Evolutionary conservation across 192 early-diverging fungal species (phyloP).

Genomic region (Umbelopsis sp.): DNA sequence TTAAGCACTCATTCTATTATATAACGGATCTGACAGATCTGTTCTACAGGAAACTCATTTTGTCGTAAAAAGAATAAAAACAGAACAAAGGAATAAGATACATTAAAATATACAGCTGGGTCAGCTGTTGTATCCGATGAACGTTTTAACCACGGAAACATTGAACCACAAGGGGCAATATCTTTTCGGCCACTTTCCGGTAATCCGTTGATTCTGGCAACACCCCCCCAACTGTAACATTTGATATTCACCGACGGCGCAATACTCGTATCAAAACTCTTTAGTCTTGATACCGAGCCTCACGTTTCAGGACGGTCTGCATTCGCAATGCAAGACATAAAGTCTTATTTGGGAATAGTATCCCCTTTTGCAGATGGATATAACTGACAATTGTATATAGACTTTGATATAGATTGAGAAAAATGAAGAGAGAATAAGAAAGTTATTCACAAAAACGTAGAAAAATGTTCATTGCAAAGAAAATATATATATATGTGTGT

Average conservation of each 20-base stretch:
- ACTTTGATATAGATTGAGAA: background rate
- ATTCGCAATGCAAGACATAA: background rate
- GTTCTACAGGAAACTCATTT: too few species aligned
- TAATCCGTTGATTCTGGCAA: background rate
- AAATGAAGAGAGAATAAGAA: background rate
- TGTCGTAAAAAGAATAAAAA: too few species aligned
- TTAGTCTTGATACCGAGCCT: background rate
- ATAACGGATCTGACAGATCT: too few species aligned
- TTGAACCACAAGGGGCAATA: too few species aligned
- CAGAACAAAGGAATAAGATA: too few species aligned
- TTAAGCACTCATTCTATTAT: too few species aligned
- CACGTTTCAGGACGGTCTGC: background rate
- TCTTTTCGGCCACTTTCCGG: background rate
- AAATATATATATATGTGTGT: conserved; percentile 1
- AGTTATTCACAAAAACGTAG: conserved; percentile 16
- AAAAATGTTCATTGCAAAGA: conserved; percentile 11
- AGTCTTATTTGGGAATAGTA: background rate
- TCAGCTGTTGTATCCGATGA: too few species aligned
- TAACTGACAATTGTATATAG: conserved; percentile 3
- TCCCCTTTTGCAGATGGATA: conserved; percentile 1
- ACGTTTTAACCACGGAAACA: too few species aligned
- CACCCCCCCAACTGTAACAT: background rate
- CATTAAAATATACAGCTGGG: too few species aligned
- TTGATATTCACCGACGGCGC: background rate
- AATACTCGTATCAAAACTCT: background rate